Evolutionary conservation across 257 asterid genomes (phyloP).

Genomic region (Voacanga thouarsii): DNA sequence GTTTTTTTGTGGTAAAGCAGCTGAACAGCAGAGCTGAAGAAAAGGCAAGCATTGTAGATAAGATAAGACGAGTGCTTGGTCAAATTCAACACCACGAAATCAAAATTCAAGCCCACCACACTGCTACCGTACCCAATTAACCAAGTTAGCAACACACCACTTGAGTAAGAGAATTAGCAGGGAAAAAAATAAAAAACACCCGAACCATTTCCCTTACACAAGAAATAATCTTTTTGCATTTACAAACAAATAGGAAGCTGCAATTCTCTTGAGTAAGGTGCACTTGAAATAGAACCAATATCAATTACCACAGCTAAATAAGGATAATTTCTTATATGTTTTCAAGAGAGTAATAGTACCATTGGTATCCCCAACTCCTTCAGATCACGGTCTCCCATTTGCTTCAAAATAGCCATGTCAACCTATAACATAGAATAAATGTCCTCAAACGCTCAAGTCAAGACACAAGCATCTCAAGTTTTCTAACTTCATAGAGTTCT

Average conservation of each 20-base stretch:
- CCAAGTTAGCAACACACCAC: not conserved
- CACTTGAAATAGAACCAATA: too few relatives aligned
- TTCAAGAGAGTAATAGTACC: too few relatives aligned
- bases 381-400: too few relatives aligned
- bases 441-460: too few relatives aligned
- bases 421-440: too few relatives aligned
- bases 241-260: not conserved
- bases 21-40: slow-evolving; percentile 77
- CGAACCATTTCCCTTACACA: slow-evolving; percentile 2
- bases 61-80: slow-evolving; percentile 87
- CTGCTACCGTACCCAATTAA: slow-evolving; percentile 30
- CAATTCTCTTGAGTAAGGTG: too few relatives aligned
- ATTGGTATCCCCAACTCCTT: too few relatives aligned
- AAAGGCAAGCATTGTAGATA: slow-evolving; percentile 81
- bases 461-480: too few relatives aligned
- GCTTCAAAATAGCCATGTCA: too few relatives aligned
- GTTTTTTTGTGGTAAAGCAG: slow-evolving; percentile 57
- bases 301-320: too few relatives aligned
- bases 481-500: too few relatives aligned
- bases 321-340: too few relatives aligned
- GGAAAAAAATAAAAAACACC: not conserved
- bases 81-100: slow-evolving; percentile 75
- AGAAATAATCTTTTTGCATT: not conserved
- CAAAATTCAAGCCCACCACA: slow-evolving; percentile 92
- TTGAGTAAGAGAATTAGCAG: not conserved